Conservation (phyloP, 2,329 filamentous ascomycete species). For the Monosporascus sp. region DNA sequence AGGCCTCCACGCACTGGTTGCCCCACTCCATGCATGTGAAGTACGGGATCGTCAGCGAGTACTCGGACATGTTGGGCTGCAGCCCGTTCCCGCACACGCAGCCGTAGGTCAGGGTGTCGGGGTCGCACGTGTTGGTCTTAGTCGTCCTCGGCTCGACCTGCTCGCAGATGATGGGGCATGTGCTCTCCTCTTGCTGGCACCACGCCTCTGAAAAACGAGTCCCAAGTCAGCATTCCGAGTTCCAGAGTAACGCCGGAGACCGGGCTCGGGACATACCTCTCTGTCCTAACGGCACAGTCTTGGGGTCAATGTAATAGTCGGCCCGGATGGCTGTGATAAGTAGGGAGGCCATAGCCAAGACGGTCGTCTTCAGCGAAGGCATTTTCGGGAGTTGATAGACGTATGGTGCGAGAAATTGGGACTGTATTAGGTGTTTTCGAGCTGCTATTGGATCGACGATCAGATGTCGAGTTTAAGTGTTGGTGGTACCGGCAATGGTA, state of each 20-base stretch:
- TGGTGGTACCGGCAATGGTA: background rate
- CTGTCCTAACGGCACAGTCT: constrained; percentile 46
- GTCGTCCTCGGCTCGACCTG: constrained; percentile 50
- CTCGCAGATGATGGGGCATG: constrained; percentile 69
- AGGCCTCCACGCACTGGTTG: constrained; percentile 60
- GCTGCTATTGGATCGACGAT: constrained; percentile 1
- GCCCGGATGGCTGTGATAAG: constrained; percentile 49
- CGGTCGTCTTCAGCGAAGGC: constrained; percentile 48
- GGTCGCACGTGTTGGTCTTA: constrained; percentile 61
- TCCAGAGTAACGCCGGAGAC: background rate
- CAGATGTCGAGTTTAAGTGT: background rate
- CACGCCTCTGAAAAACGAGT: constrained; percentile 41
- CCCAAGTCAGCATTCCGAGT: background rate
- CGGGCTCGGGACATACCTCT: constrained; percentile 41
- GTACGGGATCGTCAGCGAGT: constrained; percentile 73
- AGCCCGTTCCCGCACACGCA: constrained; percentile 67
- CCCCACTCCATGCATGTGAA: constrained; percentile 70
- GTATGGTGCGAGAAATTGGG: constrained; percentile 2
- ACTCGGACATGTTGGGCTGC: constrained; percentile 69
- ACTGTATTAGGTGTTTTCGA: background rate
- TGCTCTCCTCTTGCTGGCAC: constrained; percentile 59
- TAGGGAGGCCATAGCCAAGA: constrained; percentile 51
- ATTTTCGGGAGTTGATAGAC: constrained; percentile 32
- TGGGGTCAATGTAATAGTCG: constrained; percentile 59
- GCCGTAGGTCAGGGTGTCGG: constrained; percentile 60